Base-by-base conservation (phyloP, 2,329 filamentous ascomycete species). In the Epichloe gansuensis region DNA sequence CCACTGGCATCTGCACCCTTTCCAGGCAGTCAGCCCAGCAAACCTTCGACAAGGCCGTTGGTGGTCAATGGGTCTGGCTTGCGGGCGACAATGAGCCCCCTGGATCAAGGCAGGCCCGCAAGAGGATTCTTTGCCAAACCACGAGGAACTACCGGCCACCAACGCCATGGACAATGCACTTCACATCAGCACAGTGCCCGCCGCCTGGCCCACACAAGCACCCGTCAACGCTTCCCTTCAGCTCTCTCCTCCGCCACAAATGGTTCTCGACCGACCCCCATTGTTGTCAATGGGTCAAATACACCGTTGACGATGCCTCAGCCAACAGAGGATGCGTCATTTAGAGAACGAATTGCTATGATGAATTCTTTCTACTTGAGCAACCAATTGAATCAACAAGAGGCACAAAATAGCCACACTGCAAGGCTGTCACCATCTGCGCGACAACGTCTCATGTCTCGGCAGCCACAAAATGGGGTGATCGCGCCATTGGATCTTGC, bases 401-500 rank as follows among this genome's bases (percentile, higher is more conserved):
- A 67, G 51, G 62, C 63, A 42, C 55, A 57, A 21, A 55, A 61
- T 53, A 62, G 60, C 56, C 58, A 61, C 49, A 56, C 57, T 25
- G 58, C 65, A 15, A 63, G 62, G 6, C 57, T 69, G 38, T 63
- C 67, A 9, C 63, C 66, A 3, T 63, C 65, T 5, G 63, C 63
- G 7, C 65, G 68, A 23, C 69, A 71, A 56, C 64, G 71, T 2
- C 55, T 67, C 13, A 57, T 71, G 54, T 65, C 67, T 4, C 71
- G 73, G 11, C 69, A 72, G 51, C 67, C 70, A 25, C 74, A 75
- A 44, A 76, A 68, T 54, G 72, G 72, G 23, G 66, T 72, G 3
- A 77, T 80, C 55, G 76, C 77, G 13, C 76, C 78, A 6, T 65
- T 81, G 17, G 78, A 82, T 58, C 70, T 81, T 13, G 78, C 77